Evolutionary conservation across 306 rosid genomes (phyloP).

Genomic region (Corylus americana): DNA sequence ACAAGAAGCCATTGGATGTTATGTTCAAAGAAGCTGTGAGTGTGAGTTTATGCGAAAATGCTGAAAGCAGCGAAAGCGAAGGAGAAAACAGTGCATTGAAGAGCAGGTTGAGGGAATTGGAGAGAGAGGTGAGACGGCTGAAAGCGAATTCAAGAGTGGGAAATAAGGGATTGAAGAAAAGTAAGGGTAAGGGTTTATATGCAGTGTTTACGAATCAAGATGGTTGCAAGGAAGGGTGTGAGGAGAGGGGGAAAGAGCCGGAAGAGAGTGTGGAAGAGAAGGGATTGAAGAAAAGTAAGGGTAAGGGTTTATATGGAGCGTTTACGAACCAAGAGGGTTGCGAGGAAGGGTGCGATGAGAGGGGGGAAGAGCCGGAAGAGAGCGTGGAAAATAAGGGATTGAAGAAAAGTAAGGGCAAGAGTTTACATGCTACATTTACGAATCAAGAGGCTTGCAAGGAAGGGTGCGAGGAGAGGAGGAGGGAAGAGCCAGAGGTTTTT

Average conservation of each 20-base stretch:
- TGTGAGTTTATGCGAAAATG: constrained; percentile 25
- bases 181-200: constrained; percentile 28
- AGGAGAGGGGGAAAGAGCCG: constrained; percentile 24
- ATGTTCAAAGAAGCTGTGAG: constrained; percentile 48
- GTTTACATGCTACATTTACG: constrained; percentile 37
- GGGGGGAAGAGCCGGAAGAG: constrained; percentile 20
- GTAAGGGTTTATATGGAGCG: constrained; percentile 27
- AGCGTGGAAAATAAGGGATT: constrained; percentile 7
- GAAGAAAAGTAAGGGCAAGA: constrained; percentile 15
- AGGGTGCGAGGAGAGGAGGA: background rate
- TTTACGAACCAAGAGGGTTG: constrained; percentile 27
- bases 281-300: constrained; percentile 11
- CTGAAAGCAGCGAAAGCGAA: constrained; percentile 9
- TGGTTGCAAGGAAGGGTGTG: background rate
- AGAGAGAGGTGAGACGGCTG: constrained; percentile 33
- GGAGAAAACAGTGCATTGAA: constrained; percentile 27
- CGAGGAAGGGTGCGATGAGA: background rate
- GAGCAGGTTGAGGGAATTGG: constrained; percentile 33
- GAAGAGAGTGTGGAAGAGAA: constrained; percentile 6
- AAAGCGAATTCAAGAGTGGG: constrained; percentile 9
- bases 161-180: constrained; percentile 5
- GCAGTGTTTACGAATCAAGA: constrained; percentile 31
- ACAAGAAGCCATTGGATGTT: constrained; percentile 36
- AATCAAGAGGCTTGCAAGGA: background rate
- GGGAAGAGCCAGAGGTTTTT: constrained; percentile 25